Evolutionary conservation across 2,329 filamentous ascomycete species (phyloP).

Genomic region (Trichoderma sp.): DNA sequence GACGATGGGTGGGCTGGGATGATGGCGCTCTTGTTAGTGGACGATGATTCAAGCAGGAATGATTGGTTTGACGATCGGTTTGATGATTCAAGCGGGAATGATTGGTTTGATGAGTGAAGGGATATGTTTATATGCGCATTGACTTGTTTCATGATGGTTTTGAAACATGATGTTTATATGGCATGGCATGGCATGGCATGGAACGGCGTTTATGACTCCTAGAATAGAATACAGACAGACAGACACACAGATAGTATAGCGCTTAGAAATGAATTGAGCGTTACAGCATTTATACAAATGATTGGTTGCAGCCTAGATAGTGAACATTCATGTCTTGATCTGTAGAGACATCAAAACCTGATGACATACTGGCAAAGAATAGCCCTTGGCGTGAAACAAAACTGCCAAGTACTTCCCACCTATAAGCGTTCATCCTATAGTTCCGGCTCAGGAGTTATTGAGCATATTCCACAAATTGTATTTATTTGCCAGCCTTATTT

Average conservation of each 20-base stretch:
- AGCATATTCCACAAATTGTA: too few relatives aligned
- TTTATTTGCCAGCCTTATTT: too few relatives aligned
- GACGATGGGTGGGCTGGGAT: constrained; percentile 85
- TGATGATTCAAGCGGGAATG: background rate
- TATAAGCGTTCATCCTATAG: too few relatives aligned
- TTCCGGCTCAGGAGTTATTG: too few relatives aligned
- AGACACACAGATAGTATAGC: background rate
- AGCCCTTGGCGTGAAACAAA: too few relatives aligned
- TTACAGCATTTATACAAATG: background rate
- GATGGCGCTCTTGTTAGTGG: constrained; percentile 43
- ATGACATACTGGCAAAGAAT: background rate
- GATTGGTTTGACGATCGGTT: background rate
- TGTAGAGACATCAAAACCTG: background rate
- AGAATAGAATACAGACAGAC: background rate
- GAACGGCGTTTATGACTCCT: background rate
- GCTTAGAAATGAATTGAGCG: background rate
- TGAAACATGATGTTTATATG: constrained; percentile 6
- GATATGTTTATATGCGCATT: background rate
- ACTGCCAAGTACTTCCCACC: too few relatives aligned
- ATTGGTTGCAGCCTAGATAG: background rate
- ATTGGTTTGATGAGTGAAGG: background rate
- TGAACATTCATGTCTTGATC: background rate
- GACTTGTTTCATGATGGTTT: background rate
- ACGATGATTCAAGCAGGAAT: background rate
- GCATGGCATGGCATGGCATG: constrained; percentile 2